phyloP scores from a whole-genome alignment of 2,329 filamentous ascomycete genomes.

The Fusarium buxicola region DNA sequence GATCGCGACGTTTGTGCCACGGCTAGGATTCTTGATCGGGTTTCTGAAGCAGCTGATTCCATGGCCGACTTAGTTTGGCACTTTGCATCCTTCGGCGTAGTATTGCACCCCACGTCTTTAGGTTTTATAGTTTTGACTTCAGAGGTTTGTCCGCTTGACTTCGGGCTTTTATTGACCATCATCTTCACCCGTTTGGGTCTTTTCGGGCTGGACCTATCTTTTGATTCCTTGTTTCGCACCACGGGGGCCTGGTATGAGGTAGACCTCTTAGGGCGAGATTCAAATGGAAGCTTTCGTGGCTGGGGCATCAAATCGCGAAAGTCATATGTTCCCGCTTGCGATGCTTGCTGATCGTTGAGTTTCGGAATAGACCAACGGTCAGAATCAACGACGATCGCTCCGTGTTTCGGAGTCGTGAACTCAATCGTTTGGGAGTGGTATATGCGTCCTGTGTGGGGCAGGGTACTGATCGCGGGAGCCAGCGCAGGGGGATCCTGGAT shows the following conservation, averaged over 20 bases:
- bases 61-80: no score
- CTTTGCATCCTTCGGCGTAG: neutral
- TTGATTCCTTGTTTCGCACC: neutral
- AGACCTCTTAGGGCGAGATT: constrained; percentile 2
- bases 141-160: neutral
- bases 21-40: neutral
- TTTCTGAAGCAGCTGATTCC: neutral
- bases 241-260: neutral
- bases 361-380: neutral
- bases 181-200: neutral
- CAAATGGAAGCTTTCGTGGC: constrained; percentile 49
- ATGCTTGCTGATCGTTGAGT: neutral
- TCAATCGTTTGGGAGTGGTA: neutral
- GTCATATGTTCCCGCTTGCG: neutral
- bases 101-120: neutral
- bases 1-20: no score
- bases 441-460: neutral
- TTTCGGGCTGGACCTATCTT: neutral
- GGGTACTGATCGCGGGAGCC: neutral
- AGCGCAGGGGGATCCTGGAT: neutral
- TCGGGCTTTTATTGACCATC: neutral
- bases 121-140: neutral
- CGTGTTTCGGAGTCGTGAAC: neutral
- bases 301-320: constrained; percentile 49
- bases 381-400: constrained; percentile 2